Evolutionary conservation across 257 asterid genomes (phyloP).

Genomic region (Scutellaria galericulata): DNA sequence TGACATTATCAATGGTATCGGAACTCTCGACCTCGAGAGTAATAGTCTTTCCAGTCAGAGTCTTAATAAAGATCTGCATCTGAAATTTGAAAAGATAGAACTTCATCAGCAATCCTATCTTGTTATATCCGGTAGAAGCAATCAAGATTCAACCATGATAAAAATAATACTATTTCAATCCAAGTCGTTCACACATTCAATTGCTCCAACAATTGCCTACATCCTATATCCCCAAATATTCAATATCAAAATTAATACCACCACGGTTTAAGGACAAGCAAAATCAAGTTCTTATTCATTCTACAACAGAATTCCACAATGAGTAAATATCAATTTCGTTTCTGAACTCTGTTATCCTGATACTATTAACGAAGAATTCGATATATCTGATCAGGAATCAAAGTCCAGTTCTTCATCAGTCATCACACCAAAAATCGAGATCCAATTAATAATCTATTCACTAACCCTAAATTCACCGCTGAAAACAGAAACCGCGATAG

Average conservation of each 20-base stretch:
- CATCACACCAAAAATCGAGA: background rate
- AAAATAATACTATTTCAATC: background rate
- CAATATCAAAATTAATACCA: background rate
- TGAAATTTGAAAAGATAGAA: conserved; percentile 2
- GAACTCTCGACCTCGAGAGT: conserved; percentile 30
- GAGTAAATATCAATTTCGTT: background rate
- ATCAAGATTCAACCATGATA: background rate
- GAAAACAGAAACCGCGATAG: background rate
- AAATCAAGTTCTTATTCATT: background rate
- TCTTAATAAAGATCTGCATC: conserved; percentile 40
- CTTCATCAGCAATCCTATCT: background rate
- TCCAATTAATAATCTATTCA: background rate
- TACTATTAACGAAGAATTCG: too few species aligned
- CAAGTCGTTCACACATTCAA: background rate
- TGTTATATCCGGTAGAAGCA: background rate
- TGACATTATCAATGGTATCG: conserved; percentile 22
- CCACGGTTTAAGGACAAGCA: background rate
- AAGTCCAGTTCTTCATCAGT: too few species aligned
- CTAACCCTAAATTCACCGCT: background rate
- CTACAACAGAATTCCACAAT: background rate
- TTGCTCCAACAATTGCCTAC: background rate
- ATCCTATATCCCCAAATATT: background rate
- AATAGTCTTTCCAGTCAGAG: conserved; percentile 30
- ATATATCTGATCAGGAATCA: background rate
- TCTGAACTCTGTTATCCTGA: too few species aligned